Conservation (phyloP, 2,329 filamentous ascomycete genomes). For the Ceratocystis harringtonii region DNA sequence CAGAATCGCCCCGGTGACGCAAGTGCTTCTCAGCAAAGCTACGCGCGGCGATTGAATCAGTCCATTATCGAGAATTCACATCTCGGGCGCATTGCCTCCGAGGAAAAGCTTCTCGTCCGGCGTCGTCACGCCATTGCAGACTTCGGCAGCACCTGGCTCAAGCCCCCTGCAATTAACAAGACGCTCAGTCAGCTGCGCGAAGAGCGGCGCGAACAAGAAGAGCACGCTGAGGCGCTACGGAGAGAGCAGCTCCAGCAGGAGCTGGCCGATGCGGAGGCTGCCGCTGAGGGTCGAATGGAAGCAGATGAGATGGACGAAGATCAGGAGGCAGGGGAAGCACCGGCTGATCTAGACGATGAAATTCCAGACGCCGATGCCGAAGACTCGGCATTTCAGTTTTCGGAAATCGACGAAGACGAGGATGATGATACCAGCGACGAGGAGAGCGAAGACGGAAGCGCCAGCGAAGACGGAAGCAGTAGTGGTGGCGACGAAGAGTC, state of each 20-base stretch:
- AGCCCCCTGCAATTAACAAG: slow-evolving; percentile 74
- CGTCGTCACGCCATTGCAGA: slow-evolving; percentile 71
- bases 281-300: slow-evolving; percentile 30
- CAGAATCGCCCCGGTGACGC: slow-evolving; percentile 22
- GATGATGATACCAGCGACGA: slow-evolving; percentile 22
- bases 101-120: slow-evolving; percentile 62
- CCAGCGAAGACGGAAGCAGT: not conserved
- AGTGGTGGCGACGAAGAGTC: slow-evolving; percentile 25
- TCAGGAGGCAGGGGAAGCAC: slow-evolving; percentile 37
- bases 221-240: slow-evolving; percentile 61
- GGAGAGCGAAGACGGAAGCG: not conserved
- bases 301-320: slow-evolving; percentile 38
- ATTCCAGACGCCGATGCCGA: slow-evolving; percentile 52
- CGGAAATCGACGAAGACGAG: slow-evolving; percentile 29
- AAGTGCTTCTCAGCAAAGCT: slow-evolving; percentile 18
- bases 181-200: slow-evolving; percentile 82
- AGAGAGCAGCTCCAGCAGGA: slow-evolving; percentile 59
- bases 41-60: slow-evolving; percentile 28
- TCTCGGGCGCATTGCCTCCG: slow-evolving; percentile 54
- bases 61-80: slow-evolving; percentile 39
- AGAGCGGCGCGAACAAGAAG: slow-evolving; percentile 75
- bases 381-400: slow-evolving; percentile 22
- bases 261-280: slow-evolving; percentile 49
- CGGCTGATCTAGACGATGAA: slow-evolving; percentile 54
- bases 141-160: slow-evolving; percentile 82